phyloP scores from a whole-genome alignment of 805 yeast species.

The Candida golubevii region DNA sequence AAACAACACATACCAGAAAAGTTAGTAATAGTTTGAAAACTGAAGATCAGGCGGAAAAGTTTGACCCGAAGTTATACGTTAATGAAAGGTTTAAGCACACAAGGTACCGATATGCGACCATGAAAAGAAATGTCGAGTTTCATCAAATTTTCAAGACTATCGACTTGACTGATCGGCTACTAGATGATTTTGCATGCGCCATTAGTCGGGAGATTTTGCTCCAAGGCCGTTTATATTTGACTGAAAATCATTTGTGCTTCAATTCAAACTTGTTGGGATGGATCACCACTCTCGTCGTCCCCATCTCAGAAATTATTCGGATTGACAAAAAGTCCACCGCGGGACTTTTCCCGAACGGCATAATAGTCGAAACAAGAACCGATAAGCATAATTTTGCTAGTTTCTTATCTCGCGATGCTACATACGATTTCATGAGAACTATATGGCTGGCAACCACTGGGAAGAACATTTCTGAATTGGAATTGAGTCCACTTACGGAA shows the following conservation, averaged over 20 bases:
- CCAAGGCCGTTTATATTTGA: conserved; percentile 82
- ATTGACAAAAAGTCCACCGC: conserved; percentile 84
- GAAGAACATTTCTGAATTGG: conserved; percentile 14
- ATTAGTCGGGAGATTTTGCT: conserved; percentile 77
- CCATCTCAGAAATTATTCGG: conserved; percentile 62
- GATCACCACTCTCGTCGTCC: conserved; percentile 76
- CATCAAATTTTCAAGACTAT: conserved; percentile 68
- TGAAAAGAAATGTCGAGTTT: conserved; percentile 56
- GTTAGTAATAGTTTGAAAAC: conserved; percentile 19
- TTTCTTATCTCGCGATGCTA: conserved; percentile 74
- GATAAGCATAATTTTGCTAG: conserved; percentile 80
- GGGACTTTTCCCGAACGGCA: conserved; percentile 89
- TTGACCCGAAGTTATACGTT: conserved; percentile 46
- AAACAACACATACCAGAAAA: conserved; percentile 31
- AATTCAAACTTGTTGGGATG: conserved; percentile 85
- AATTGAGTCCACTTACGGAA: not conserved
- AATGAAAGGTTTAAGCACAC: conserved; percentile 59
- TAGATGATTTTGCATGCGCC: conserved; percentile 91
- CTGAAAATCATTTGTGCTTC: conserved; percentile 78
- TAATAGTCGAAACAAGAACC: conserved; percentile 60
- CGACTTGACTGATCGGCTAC: conserved; percentile 62
- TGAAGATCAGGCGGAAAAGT: conserved; percentile 11
- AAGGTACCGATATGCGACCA: conserved; percentile 58
- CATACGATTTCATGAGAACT: conserved; percentile 63
- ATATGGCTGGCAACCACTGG: conserved; percentile 51